Evolutionary conservation across 345 rosid species (phyloP), one percentile per base, ranked within the genome.

Genomic region (Eucalyptus virginea): DNA sequence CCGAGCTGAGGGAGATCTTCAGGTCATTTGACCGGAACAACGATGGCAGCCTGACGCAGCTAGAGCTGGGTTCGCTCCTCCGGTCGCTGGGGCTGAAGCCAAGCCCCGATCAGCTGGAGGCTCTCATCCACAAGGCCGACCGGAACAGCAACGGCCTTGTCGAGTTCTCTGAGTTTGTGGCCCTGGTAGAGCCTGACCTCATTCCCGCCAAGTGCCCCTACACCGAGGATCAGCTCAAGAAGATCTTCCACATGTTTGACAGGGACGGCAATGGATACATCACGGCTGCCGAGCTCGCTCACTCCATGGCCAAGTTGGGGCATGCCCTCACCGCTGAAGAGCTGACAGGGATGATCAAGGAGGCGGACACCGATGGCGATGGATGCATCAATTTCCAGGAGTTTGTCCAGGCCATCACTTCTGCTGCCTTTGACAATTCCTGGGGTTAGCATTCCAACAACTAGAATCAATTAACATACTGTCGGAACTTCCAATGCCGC

Each of bases 291-390:
- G 99, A 97, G 89, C 90, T 97, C 88, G 99, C 99, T 13, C 97
- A 94, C 87, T 95, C 97, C 4, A 97, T 96, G 99, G 99, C 98
- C 9, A 96, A 94, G 90, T 89, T 96, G 16, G 97, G 98, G 15
- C 96, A 97, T 19, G 97, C 96, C 5, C 93, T 96, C 87, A 96
- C 97, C 6, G 98, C 93, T 6, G 98, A 95, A 90, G 99, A 97
- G 91, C 88, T 97, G 91, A 94, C 97, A 1, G 99, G 95, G 88
- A 96, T 96, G 99, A 97, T 97, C 88, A 94, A 89, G 92, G 99
- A 97, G 90, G 99, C 99, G 0, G 99, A 96, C 87, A 92, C 93
- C 2, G 98, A 97, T 42, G 99, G 98, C 3, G 99, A 97, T 34
- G 99, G 99, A 3, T 90, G 96, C 89, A 97, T 97, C 51, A 94